Percentiles rank a stretch among this genome's conserved stretches.
Evolutionary conservation across 768 basidiomycete species (phyloP).

Genomic region (Antrodiella citrinella): DNA sequence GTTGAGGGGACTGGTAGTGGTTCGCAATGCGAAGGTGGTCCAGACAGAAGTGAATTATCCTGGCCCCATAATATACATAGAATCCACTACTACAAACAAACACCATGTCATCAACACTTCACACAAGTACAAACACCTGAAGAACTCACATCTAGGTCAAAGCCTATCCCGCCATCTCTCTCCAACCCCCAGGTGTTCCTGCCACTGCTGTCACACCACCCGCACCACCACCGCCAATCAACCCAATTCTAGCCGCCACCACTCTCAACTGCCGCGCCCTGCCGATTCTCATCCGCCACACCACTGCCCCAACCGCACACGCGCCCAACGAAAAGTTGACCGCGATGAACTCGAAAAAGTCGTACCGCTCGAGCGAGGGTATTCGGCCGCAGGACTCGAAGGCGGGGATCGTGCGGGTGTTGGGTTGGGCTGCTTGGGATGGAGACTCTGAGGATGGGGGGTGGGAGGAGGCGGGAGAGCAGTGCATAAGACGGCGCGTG

Average conservation of each 20-base stretch:
- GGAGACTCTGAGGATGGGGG: conserved; percentile 10
- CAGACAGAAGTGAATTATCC: no score
- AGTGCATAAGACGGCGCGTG: conserved; percentile 85
- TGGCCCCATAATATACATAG: no score
- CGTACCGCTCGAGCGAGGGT: conserved; percentile 64
- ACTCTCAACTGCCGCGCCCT: conserved; percentile 71
- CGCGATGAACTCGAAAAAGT: conserved; percentile 88
- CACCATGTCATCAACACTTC: no score
- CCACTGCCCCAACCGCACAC: conserved; percentile 55
- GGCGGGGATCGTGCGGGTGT: conserved; percentile 53
- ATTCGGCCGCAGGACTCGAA: conserved; percentile 95
- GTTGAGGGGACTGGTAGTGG: no score
- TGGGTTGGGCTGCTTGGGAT: conserved; percentile 20
- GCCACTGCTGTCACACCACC: conserved; percentile 4
- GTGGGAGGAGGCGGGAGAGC: conserved; percentile 32
- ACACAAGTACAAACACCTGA: no score
- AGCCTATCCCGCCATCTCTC: neutral
- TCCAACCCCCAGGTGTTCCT: neutral
- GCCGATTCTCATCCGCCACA: conserved; percentile 60
- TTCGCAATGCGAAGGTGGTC: no score
- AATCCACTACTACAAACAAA: no score
- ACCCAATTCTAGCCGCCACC: conserved; percentile 80
- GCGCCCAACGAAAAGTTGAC: conserved; percentile 71
- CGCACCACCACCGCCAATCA: conserved; percentile 38
- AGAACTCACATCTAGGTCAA: no score